Conservation (phyloP, 345 rosid genomes). For the Murraya koenigii region DNA sequence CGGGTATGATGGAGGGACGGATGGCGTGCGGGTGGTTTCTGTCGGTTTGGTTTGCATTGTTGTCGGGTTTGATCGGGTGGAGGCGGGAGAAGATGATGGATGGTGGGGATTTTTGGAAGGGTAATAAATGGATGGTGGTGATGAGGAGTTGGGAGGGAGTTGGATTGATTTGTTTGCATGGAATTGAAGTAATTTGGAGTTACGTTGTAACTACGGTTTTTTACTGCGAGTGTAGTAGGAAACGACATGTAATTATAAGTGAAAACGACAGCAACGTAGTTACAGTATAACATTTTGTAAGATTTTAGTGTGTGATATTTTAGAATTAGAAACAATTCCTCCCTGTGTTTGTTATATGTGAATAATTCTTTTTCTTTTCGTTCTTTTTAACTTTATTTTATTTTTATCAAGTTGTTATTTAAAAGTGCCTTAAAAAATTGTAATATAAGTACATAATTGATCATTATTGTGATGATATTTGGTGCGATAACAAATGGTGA, state of each 20-base stretch:
- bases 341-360: neutral
- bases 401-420: too few relatives aligned
- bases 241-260: slow-evolving; percentile 21
- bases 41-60: slow-evolving; percentile 38
- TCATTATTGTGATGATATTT: too few relatives aligned
- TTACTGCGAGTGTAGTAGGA: slow-evolving; percentile 59
- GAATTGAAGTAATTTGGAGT: slow-evolving; percentile 52
- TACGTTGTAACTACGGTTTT: slow-evolving; percentile 56
- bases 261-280: slow-evolving; percentile 11
- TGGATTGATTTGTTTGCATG: slow-evolving; percentile 49
- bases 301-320: neutral
- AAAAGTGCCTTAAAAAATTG: too few relatives aligned
- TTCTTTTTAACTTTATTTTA: too few relatives aligned
- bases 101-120: slow-evolving; percentile 26
- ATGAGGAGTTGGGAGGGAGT: slow-evolving; percentile 35
- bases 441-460: too few relatives aligned
- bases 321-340: neutral
- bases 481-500: too few relatives aligned
- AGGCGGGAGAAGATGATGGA: slow-evolving; percentile 45
- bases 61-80: slow-evolving; percentile 52
- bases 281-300: neutral
- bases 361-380: too few relatives aligned
- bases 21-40: slow-evolving; percentile 52
- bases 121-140: slow-evolving; percentile 38
- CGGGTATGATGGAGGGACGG: slow-evolving; percentile 49